These are phyloP conservation scores for Boletus eberwhitei DNA, from an alignment of 768 basidiomycete genomes.

Conservation along the genomic window DNA sequence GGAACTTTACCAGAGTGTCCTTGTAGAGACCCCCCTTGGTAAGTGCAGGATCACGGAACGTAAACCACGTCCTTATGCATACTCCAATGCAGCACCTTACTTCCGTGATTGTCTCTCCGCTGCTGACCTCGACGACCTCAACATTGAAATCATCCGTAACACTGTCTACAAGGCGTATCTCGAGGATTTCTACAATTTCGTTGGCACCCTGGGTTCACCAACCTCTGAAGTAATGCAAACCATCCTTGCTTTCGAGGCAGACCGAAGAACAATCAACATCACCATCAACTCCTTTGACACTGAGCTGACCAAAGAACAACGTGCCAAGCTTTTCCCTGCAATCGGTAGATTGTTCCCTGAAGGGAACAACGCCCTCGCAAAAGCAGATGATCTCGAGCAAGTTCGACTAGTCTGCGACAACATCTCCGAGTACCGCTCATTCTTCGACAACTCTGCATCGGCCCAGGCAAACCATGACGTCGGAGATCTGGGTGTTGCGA, in stretches of 20 bases:
- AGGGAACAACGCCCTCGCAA: constrained; percentile 90
- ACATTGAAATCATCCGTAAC: constrained; percentile 99
- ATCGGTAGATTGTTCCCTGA: constrained; percentile 93
- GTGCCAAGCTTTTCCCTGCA: constrained; percentile 89
- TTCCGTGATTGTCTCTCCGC: constrained; percentile 96
- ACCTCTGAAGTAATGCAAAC: constrained; percentile 90
- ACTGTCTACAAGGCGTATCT: constrained; percentile 99
- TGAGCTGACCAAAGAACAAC: constrained; percentile 90
- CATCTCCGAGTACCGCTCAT: constrained; percentile 84
- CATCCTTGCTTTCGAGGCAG: constrained; percentile 94
- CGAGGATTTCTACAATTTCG: constrained; percentile 92
- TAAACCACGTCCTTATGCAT: constrained; percentile 4
- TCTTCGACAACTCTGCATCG: constrained; percentile 65
- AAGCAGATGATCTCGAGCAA: constrained; percentile 93
- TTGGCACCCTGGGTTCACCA: constrained; percentile 72
- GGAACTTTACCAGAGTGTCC: constrained; percentile 93
- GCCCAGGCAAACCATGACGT: constrained; percentile 34
- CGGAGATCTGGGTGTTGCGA: constrained; percentile 49
- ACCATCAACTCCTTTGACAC: constrained; percentile 99
- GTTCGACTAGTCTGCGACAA: constrained; percentile 85
- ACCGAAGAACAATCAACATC: constrained; percentile 95
- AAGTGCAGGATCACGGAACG: constrained; percentile 27
- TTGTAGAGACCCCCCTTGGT: constrained; percentile 98
- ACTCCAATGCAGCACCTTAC: constrained; percentile 66
- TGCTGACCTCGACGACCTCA: constrained; percentile 94